A percentile compares a stretch with the other conserved stretches of the same genome.
phyloP scores from a whole-genome alignment of 345 rosid genomes.

The Eucalyptus grandis region DNA sequence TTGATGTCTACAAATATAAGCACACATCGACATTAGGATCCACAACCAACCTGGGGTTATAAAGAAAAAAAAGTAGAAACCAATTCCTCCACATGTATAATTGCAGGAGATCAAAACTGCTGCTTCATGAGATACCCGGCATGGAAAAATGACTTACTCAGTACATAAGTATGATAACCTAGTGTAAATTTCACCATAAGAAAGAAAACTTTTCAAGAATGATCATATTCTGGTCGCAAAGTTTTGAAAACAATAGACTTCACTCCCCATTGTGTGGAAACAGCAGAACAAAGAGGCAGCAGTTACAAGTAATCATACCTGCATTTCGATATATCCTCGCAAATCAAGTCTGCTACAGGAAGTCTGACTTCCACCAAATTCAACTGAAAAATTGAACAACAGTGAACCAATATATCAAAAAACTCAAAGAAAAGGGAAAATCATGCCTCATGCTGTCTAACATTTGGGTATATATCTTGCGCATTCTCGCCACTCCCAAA shows the following conservation, averaged over 20 bases:
- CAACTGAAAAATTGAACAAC: not conserved
- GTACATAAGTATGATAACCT: not conserved
- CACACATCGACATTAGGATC: not conserved
- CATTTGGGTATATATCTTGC: not conserved
- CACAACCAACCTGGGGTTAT: not conserved
- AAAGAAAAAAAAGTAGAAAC: not conserved
- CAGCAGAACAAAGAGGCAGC: not conserved
- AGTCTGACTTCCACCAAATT: not conserved
- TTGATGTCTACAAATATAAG: conserved; percentile 51
- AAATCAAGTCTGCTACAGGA: not conserved
- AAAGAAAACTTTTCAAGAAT: not conserved
- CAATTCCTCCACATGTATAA: not conserved
- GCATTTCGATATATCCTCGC: not conserved
- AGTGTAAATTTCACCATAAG: not conserved
- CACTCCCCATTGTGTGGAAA: not conserved
- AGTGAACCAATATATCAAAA: not conserved
- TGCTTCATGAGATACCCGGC: not conserved
- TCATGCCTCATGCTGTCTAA: not conserved
- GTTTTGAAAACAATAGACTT: not conserved
- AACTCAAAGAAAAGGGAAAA: not conserved
- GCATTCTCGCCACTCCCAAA: not conserved
- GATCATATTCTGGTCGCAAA: not conserved
- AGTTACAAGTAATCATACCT: not conserved
- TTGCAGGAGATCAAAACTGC: not conserved
- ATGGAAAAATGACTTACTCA: not conserved